Evolutionary conservation across 495 filamentous ascomycete species (phyloP).

Genomic region (Lasiosphaeria ovina): DNA sequence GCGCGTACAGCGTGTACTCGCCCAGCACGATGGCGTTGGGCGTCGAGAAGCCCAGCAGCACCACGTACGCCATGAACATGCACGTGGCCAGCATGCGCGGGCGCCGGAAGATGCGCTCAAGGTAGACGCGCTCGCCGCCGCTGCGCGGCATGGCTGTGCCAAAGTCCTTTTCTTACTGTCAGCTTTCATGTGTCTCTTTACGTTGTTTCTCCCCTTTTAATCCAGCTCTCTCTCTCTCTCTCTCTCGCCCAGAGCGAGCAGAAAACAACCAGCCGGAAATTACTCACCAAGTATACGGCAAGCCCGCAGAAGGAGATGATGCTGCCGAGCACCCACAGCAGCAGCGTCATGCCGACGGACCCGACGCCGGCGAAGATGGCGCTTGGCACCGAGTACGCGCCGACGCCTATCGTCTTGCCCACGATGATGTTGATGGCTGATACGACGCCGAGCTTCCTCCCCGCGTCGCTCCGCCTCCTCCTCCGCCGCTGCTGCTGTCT

Average conservation of each 20-base stretch:
- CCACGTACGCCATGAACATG: conserved; percentile 58
- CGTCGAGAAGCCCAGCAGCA: conserved; percentile 52
- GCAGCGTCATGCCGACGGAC: conserved; percentile 32
- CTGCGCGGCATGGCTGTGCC: conserved; percentile 53
- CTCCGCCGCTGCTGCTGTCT: not conserved
- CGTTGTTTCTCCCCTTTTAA: too few species aligned
- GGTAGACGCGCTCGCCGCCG: conserved; percentile 58
- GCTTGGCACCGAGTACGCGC: conserved; percentile 33
- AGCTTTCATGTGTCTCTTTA: too few species aligned
- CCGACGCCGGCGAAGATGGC: conserved; percentile 34
- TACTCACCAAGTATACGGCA: conserved; percentile 46
- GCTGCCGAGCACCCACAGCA: conserved; percentile 36
- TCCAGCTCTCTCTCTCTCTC: too few species aligned
- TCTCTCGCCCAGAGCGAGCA: too few species aligned
- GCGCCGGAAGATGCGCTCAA: conserved; percentile 61
- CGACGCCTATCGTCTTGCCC: conserved; percentile 36
- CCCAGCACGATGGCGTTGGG: conserved; percentile 68
- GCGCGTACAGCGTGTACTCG: conserved; percentile 62
- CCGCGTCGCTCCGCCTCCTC: not conserved
- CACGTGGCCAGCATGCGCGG: conserved; percentile 61
- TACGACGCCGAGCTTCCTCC: conserved; percentile 31
- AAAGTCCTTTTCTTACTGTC: conserved; percentile 31
- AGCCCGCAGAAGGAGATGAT: conserved; percentile 40
- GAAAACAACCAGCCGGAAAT: too few species aligned
- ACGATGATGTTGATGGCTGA: conserved; percentile 36